Conservation (phyloP, 208 protist genomes). For the Leptomonas seymouri region DNA sequence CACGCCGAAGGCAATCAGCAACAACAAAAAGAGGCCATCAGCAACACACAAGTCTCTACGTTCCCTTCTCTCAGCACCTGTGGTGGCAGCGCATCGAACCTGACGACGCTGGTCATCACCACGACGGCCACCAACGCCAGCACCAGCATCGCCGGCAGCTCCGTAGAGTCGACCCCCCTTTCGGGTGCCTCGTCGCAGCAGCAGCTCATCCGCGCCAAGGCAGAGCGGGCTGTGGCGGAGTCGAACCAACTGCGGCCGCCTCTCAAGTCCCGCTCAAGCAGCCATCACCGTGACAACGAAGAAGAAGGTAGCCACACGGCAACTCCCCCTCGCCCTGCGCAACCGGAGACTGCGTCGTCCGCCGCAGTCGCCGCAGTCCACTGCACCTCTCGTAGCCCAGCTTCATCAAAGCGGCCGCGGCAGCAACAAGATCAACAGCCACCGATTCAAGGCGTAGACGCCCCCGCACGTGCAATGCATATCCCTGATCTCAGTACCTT, state of each 20-base stretch:
- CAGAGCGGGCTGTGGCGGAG: slow-evolving; percentile 19
- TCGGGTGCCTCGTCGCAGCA: slow-evolving; percentile 28
- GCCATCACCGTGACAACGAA: slow-evolving; percentile 1
- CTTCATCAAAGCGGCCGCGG: slow-evolving; percentile 23
- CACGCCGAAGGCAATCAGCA: slow-evolving; percentile 3
- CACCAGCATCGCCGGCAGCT: slow-evolving; percentile 23
- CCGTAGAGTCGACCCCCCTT: slow-evolving; percentile 25
- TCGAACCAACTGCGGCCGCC: slow-evolving; percentile 10
- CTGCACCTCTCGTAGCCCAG: slow-evolving; percentile 12
- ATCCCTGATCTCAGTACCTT: slow-evolving; percentile 32
- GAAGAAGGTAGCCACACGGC: background rate
- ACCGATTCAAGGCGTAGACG: background rate
- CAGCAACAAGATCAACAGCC: background rate
- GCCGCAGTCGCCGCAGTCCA: background rate
- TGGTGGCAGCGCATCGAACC: slow-evolving; percentile 25
- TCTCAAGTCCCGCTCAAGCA: slow-evolving; percentile 24
- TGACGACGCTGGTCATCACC: slow-evolving; percentile 17
- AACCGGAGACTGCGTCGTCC: background rate
- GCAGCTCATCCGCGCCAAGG: slow-evolving; percentile 1
- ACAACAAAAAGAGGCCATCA: background rate
- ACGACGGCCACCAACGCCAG: slow-evolving; percentile 21
- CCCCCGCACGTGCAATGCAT: slow-evolving; percentile 13
- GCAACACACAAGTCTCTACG: background rate
- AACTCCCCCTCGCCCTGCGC: background rate
- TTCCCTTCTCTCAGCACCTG: slow-evolving; percentile 17